These are phyloP conservation scores for Diplocarpon mali DNA, from an alignment of 2,329 filamentous ascomycete species.

Conservation along the genomic window DNA sequence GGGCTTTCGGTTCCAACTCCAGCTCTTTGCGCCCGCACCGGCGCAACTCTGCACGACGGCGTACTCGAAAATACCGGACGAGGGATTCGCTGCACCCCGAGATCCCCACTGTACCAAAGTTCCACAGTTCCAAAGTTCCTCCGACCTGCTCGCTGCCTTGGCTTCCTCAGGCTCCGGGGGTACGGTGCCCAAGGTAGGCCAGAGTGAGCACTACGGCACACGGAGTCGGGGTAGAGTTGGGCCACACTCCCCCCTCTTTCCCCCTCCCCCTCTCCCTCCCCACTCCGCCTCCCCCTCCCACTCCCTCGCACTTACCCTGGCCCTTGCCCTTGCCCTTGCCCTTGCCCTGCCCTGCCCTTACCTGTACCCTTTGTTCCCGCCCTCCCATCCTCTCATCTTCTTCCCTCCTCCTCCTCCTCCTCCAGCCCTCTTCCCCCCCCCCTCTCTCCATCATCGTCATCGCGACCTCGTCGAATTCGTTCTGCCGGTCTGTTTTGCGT, in stretches of 20 bases:
- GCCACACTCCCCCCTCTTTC: neutral
- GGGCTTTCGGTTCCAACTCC: neutral
- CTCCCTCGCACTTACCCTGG: neutral
- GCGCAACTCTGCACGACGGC: no score
- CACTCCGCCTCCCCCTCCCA: neutral
- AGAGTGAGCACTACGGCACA: no score
- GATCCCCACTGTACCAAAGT: no score
- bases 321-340: neutral
- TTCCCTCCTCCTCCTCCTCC: slow-evolving; percentile 1
- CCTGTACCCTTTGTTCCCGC: neutral
- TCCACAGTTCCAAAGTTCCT: no score
- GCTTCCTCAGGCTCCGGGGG: no score
- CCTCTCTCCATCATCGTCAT: slow-evolving; percentile 13
- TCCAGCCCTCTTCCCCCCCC: slow-evolving; percentile 4
- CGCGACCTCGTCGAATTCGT: slow-evolving; percentile 16
- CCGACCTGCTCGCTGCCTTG: no score
- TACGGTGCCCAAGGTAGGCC: no score
- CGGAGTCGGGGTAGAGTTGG: neutral
- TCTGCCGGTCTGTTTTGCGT: slow-evolving; percentile 22
- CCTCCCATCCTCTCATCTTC: neutral
- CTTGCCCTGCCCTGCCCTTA: neutral
- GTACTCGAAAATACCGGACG: no score
- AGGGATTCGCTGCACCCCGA: no score
- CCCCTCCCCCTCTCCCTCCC: neutral
- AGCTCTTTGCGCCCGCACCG: slow-evolving; percentile 6